Conservation (phyloP, 2,329 filamentous ascomycete genomes). For the Colletotrichum sp. region DNA sequence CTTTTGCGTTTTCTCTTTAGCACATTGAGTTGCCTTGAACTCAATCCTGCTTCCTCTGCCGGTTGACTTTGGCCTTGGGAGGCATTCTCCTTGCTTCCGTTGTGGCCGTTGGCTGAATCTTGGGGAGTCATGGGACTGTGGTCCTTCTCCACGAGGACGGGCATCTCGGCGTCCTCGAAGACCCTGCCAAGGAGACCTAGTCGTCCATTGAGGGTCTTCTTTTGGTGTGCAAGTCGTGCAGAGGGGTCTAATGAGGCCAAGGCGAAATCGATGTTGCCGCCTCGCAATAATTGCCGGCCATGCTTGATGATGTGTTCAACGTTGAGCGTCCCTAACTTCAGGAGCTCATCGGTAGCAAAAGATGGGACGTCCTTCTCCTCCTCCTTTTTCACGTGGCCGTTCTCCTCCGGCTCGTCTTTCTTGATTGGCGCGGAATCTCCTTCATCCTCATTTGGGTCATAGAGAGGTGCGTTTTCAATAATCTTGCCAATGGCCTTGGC, state of each 20-base stretch:
- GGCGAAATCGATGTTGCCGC: slow-evolving; percentile 84
- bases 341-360: slow-evolving; percentile 62
- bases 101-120: slow-evolving; percentile 42
- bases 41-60: slow-evolving; percentile 74
- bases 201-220: slow-evolving; percentile 82
- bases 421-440: slow-evolving; percentile 44
- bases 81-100: slow-evolving; percentile 38
- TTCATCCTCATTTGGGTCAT: slow-evolving; percentile 86
- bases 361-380: slow-evolving; percentile 54
- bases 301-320: slow-evolving; percentile 80
- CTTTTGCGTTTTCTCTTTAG: slow-evolving; percentile 93
- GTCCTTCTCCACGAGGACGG: slow-evolving; percentile 55
- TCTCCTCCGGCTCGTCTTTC: slow-evolving; percentile 47
- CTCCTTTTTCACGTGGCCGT: slow-evolving; percentile 63
- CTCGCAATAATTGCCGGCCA: slow-evolving; percentile 84
- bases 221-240: slow-evolving; percentile 82
- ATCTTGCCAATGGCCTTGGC: slow-evolving; percentile 96
- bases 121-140: slow-evolving; percentile 50
- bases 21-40: slow-evolving; percentile 92
- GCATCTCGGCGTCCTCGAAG: slow-evolving; percentile 82
- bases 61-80: slow-evolving; percentile 40
- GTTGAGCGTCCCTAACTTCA: slow-evolving; percentile 78
- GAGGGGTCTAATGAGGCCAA: slow-evolving; percentile 83
- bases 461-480: slow-evolving; percentile 83
- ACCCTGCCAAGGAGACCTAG: slow-evolving; percentile 85